phyloP scores from a whole-genome alignment of 1,284 basidiomycete species.

The Sphaerobolus stellatus region DNA sequence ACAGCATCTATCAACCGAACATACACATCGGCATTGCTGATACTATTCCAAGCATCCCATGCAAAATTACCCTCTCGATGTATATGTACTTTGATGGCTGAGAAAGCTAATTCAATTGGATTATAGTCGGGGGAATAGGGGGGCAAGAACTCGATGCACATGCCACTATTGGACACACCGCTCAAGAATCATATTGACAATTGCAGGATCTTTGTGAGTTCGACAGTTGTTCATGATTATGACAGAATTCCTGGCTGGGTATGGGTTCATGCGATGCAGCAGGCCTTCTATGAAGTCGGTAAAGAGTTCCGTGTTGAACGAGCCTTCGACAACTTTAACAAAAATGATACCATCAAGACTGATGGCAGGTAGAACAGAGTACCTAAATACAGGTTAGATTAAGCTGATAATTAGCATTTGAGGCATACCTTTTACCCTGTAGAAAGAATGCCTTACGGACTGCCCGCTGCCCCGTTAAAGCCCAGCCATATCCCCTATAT shows the following conservation, averaged over 20 bases:
- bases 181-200: conserved; percentile 24
- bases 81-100: too few relatives aligned
- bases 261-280: conserved; percentile 31
- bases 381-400: conserved; percentile 22
- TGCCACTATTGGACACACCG: conserved; percentile 11
- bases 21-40: too few relatives aligned
- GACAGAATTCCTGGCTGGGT: conserved; percentile 26
- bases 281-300: conserved; percentile 29
- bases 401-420: conserved; percentile 10
- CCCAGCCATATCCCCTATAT: conserved; percentile 21
- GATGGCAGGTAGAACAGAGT: conserved; percentile 36
- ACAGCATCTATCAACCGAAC: too few relatives aligned
- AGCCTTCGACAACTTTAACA: conserved; percentile 23
- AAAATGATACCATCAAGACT: conserved; percentile 29
- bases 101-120: conserved; percentile 20
- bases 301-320: conserved; percentile 26
- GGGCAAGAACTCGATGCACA: conserved; percentile 16
- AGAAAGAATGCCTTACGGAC: conserved; percentile 22
- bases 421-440: conserved; percentile 24
- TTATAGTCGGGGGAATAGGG: conserved; percentile 23
- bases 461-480: conserved; percentile 20
- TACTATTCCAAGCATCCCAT: too few relatives aligned
- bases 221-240: conserved; percentile 37
- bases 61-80: too few relatives aligned
- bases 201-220: conserved; percentile 27